Evolutionary conservation across 1,284 basidiomycete genomes (phyloP), one percentile per base, ranked within the genome.

Genomic region (Tetrapyrgos nigripes): DNA sequence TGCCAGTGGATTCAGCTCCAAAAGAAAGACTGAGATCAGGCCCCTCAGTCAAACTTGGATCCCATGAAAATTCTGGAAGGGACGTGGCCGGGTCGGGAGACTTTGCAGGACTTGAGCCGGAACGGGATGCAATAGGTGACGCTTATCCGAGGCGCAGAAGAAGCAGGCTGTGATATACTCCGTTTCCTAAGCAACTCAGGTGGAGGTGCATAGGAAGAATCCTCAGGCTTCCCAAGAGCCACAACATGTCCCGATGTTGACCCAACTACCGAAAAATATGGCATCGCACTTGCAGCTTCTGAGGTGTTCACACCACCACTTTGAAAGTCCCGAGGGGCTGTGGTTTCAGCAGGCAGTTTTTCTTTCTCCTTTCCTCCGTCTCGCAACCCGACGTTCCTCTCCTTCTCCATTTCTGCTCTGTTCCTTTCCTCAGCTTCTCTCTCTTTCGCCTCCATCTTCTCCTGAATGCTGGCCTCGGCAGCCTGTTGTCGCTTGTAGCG

Each of bases 241-340:
- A 83, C 73, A 4, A 82, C 68, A 5, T 74, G 74, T 1, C 76
- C 83, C 1, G 79, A 72, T 1, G 76, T 69, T 19, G 77, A 74
- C 0, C 84, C 84, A 59, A 83, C 78, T 5, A 86, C 79, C 1
- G 84, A 84, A 63, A 83, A 83, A 55, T 84, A 85, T 19, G 84
- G 84, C 10, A 66, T 70, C 13, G 69, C 65, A 50, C 62, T 60
- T 28, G 68, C 67, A 17, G 66, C 64, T 26, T 65, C 66, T 23
- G 58, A 58, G 11, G 62, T 55, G n/a, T 58, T 64, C 27, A 64
- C 62, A 6, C 48, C 60, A 44, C 14, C 46, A 46, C 21, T 57
- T 59, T 19, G 62, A 44, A 9, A 51, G 53, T 53, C 50, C 26
- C 28, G 35, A 53, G 27, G 35, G 46, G 45, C 40, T n/a, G n/a